Evolutionary conservation across 148 eudicot genomes (phyloP).

Genomic region (Camellia granthamiana): DNA sequence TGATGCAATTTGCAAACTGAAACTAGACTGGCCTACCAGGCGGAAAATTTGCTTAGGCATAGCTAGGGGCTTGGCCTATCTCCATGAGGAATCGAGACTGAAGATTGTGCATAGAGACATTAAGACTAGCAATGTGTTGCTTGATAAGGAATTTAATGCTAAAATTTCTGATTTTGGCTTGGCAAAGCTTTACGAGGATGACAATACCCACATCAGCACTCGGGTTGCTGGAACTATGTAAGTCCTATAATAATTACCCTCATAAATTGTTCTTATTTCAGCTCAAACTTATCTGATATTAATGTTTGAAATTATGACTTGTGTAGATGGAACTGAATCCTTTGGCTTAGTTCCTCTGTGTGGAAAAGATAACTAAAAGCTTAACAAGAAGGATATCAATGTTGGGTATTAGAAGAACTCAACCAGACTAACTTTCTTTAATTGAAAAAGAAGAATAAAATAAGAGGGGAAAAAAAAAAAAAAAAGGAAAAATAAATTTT

Average conservation of each 20-base stretch:
- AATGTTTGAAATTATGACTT: background rate
- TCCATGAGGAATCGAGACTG: slow-evolving; percentile 56
- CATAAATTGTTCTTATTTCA: background rate
- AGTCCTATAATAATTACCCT: slow-evolving; percentile 13
- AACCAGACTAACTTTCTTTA: slow-evolving; percentile 2
- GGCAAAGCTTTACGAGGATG: slow-evolving; percentile 58
- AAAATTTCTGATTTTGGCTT: slow-evolving; percentile 63
- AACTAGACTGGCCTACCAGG: slow-evolving; percentile 51
- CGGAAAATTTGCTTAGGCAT: slow-evolving; percentile 49
- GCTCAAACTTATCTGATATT: background rate
- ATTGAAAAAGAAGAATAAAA: background rate
- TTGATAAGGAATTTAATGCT: slow-evolving; percentile 54
- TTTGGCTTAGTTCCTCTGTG: background rate
- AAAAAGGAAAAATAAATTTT: background rate
- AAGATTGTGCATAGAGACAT: slow-evolving; percentile 62
- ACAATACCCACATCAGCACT: slow-evolving; percentile 55
- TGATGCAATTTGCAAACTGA: slow-evolving; percentile 24
- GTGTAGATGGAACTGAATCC: background rate
- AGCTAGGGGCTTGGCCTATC: slow-evolving; percentile 55
- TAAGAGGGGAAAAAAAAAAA: background rate
- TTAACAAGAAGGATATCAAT: background rate
- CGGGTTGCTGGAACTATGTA: slow-evolving; percentile 63
- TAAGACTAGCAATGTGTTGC: slow-evolving; percentile 54
- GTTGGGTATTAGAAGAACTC: background rate
- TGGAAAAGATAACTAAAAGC: background rate